Base-by-base conservation (phyloP, 2,329 filamentous ascomycete species). In the Calonectria hongkongensis region DNA sequence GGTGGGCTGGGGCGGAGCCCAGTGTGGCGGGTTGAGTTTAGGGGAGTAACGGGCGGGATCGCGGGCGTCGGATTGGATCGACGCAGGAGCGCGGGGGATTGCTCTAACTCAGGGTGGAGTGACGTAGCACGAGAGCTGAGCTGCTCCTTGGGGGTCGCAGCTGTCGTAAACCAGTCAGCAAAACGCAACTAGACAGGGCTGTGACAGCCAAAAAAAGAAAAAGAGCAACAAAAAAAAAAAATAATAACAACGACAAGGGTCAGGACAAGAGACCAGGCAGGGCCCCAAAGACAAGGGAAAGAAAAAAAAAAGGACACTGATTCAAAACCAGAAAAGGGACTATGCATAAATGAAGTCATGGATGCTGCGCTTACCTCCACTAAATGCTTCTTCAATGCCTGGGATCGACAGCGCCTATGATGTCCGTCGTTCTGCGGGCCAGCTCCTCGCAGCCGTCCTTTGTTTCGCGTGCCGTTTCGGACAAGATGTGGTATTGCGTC, bases 21-120 rank as follows among this genome's bases (percentile, higher is more conserved):
- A 27, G 48, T 30, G 50, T 67, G 66, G 66, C 54, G 43, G 62
- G 64, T 39, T 36, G 64, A 47, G 63, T 27, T 66, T 56, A 54
- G 28, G 65, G 51, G 66, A 48, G 45, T 56, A 60, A 48, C 51
- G 51, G 41, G 43, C 51, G 21, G 51, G 66, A 68, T 68, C 66
- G 66, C 28, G 51, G 66, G 51, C 30, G 66, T 50, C 66, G 66
- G 51, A 68, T 68, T 68, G 66, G 66, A 68, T 68, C 66, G 66
- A 68, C 66, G 54, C 54, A 58, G 54, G 54, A 60, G 66, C 66
- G 66, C 51, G 66, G 66, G 58, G 66, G 66, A 68, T 68, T 60
- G 51, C 54, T 60, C 51, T 51, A 54, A 36, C 51, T 30, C 39
- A 47, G 65, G 16, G 54, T 58, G 50, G 50, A 39, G 66, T 68